These are phyloP conservation scores for Cladorrhinum samala DNA, from an alignment of 495 filamentous ascomycete genomes.

Conservation along the genomic window DNA sequence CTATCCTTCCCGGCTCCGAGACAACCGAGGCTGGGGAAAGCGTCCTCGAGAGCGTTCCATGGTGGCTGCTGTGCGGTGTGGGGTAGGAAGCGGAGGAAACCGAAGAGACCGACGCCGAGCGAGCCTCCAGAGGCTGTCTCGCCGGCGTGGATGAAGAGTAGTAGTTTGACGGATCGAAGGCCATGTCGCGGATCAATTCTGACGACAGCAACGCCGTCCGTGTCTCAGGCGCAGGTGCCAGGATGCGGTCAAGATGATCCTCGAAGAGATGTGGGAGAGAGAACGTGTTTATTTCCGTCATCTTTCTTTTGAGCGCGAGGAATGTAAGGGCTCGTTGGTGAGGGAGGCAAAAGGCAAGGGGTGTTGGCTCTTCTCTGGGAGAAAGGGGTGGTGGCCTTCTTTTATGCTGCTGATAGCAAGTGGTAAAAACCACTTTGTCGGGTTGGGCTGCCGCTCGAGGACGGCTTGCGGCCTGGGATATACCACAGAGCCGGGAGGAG, in stretches of 20 bases:
- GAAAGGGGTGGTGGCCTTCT: background rate
- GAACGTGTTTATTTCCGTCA: conserved; percentile 20
- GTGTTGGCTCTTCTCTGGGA: background rate
- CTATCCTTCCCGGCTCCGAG: conserved; percentile 4
- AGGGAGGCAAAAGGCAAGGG: background rate
- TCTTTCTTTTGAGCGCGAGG: conserved; percentile 4
- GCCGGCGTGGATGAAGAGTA: background rate
- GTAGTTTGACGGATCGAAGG: conserved; percentile 8
- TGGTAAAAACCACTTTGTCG: background rate
- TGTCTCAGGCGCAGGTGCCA: conserved; percentile 12
- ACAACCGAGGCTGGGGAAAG: conserved; percentile 17
- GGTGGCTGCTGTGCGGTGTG: background rate
- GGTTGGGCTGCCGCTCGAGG: background rate
- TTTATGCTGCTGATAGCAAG: background rate
- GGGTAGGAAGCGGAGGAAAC: conserved; percentile 17
- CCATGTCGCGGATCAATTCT: conserved; percentile 11
- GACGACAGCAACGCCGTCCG: background rate
- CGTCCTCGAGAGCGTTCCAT: conserved; percentile 12
- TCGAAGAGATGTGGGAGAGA: conserved; percentile 13
- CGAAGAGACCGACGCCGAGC: conserved; percentile 21
- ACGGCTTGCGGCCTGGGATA: background rate
- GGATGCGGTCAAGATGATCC: conserved; percentile 12
- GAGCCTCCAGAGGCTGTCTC: conserved; percentile 9
- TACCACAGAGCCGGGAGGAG: no score
- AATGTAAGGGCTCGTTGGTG: background rate